These are phyloP conservation scores for Aspergillus wentii DNA, from an alignment of 495 filamentous ascomycete genomes.

Conservation along the genomic window DNA sequence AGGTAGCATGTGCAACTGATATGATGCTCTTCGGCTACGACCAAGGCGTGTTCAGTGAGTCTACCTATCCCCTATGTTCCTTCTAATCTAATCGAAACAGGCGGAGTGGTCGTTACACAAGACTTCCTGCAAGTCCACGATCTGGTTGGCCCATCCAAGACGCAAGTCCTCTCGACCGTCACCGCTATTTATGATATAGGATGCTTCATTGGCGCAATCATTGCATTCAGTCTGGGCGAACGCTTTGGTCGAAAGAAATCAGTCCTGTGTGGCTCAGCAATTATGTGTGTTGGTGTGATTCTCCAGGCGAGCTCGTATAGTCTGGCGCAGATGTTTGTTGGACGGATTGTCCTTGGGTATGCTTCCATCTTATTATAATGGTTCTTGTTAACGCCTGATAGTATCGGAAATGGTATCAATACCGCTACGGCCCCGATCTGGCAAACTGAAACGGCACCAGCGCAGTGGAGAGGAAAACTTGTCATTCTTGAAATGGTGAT, in stretches of 20 bases:
- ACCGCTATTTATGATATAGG: conserved; percentile 60
- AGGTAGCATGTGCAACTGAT: conserved; percentile 50
- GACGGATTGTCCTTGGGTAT: conserved; percentile 45
- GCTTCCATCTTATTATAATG: neutral
- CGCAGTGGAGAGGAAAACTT: conserved; percentile 53
- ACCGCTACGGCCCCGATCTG: conserved; percentile 60
- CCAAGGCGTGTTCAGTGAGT: conserved; percentile 49
- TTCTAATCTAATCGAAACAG: conserved; percentile 16
- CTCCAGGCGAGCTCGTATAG: conserved; percentile 54
- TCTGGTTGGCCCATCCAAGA: conserved; percentile 42
- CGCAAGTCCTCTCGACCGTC: conserved; percentile 49
- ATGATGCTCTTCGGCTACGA: conserved; percentile 61
- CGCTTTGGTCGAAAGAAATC: conserved; percentile 52
- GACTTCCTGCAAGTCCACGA: conserved; percentile 51
- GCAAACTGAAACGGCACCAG: conserved; percentile 59
- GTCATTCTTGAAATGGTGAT: conserved; percentile 57
- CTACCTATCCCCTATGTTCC: neutral
- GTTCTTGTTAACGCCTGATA: conserved; percentile 1
- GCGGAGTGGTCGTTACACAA: conserved; percentile 51
- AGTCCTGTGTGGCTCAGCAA: conserved; percentile 48
- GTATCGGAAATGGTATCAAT: conserved; percentile 58
- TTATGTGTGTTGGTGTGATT: conserved; percentile 57
- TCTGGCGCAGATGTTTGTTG: conserved; percentile 59
- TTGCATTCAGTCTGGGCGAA: conserved; percentile 52
- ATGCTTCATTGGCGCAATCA: conserved; percentile 54